Conservation (phyloP, 805 yeast species). For the Cyberlindnera petersonii region DNA sequence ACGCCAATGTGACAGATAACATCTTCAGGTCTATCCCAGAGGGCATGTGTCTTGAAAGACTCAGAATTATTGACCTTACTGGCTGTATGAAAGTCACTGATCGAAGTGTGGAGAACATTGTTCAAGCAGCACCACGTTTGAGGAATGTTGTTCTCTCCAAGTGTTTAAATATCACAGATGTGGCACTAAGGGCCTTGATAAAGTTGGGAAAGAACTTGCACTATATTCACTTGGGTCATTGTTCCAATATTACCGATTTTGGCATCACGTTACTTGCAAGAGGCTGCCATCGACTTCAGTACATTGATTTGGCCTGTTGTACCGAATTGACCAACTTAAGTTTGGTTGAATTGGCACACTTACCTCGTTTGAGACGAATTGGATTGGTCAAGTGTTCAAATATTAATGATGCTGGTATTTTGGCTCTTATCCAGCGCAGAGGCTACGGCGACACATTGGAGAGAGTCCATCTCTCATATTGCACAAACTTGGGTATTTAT, state of each 20-base stretch:
- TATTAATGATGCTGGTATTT: constrained; percentile 81
- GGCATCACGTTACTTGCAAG: constrained; percentile 76
- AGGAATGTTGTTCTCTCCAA: constrained; percentile 87
- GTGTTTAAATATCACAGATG: constrained; percentile 82
- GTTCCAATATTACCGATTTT: constrained; percentile 81
- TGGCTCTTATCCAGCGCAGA: constrained; percentile 60
- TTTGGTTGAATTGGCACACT: constrained; percentile 65
- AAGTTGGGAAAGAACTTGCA: constrained; percentile 76
- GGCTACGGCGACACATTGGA: constrained; percentile 80
- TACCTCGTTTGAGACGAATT: constrained; percentile 81
- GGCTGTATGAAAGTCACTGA: constrained; percentile 81
- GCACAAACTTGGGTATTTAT: constrained; percentile 71
- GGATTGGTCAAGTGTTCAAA: constrained; percentile 90
- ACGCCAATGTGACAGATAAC: constrained; percentile 62
- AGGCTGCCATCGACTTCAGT: constrained; percentile 79
- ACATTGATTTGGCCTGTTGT: constrained; percentile 94
- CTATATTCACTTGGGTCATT: constrained; percentile 91
- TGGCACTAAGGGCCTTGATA: constrained; percentile 66
- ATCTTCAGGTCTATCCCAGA: constrained; percentile 54
- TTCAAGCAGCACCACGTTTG: constrained; percentile 74
- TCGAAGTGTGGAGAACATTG: constrained; percentile 66
- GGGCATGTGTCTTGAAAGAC: constrained; percentile 49
- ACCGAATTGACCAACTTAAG: constrained; percentile 82
- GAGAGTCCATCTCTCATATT: constrained; percentile 89
- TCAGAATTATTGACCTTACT: constrained; percentile 82